Evolutionary conservation across 2,329 filamentous ascomycete genomes (phyloP), one percentile per base, ranked within the genome.

Genomic region (Trichoderma sp.): DNA sequence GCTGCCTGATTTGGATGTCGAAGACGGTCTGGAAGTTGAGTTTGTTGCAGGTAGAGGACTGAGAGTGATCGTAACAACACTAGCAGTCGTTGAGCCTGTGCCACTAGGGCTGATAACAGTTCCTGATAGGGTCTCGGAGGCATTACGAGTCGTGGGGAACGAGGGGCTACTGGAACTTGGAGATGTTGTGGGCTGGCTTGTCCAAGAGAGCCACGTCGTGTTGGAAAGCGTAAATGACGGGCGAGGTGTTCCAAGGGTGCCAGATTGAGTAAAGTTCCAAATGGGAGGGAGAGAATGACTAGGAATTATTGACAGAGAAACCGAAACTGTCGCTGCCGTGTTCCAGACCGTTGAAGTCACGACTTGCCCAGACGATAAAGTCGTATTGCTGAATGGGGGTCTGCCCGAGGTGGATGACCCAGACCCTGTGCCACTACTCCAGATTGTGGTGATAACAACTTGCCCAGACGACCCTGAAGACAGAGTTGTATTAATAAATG

Each of bases 11-110:
- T 18, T 43, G 5, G 39, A 32, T 13, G 34, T 46, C 28, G 69
- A 39, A 8, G 8, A 30, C 11, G 32, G 24, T 11, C 34, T 51
- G 6, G 46, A 59, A 30, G 54, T 65, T 13, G 69, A 68, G 14
- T 68, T 70, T 14, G 66, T 59, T 18, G 59, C 69, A 21, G 69
- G 51, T 13, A 68, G 28, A 21, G 58, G 58, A n/a, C 66, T 70
- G n/a, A 70, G 26, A 14, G 66, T 70, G 30, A 68, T 34, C 3
- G 65, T 59, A 16, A 68, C 30, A 2, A 68, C 49, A n/a, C 46
- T 64, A 0, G 59, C 30, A 8, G 46, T 30, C 18, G 30, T 28
- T 24, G 66, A n/a, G 13, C 39, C 32, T 7, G 66, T 59, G 51
- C 39, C 28, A 5, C 60, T 67, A 5, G 55, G 24, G 14, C 46